phyloP scores from a whole-genome alignment of 108 stramenopile species.

The Cyclostephanos tholiformis region DNA sequence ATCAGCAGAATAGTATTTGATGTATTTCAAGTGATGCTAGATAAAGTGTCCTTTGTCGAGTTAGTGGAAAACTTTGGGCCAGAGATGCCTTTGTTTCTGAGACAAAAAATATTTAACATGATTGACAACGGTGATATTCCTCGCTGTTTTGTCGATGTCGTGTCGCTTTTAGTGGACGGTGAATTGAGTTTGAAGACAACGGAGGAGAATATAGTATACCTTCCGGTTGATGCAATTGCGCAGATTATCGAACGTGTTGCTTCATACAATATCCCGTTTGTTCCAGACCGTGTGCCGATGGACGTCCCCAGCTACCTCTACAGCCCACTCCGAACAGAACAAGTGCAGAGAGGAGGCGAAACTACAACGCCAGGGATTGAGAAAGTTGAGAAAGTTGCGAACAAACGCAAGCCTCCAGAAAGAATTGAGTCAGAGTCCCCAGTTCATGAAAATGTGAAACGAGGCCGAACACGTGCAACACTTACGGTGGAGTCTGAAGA shows the following conservation, averaged over 20 bases:
- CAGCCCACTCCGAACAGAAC: neutral
- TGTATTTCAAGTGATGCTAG: slow-evolving; percentile 23
- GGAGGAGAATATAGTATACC: slow-evolving; percentile 24
- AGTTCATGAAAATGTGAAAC: neutral
- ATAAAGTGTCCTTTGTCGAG: slow-evolving; percentile 18
- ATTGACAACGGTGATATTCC: slow-evolving; percentile 33
- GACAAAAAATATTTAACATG: slow-evolving; percentile 21
- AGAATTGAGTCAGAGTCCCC: slow-evolving; percentile 4
- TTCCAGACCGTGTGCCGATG: slow-evolving; percentile 4
- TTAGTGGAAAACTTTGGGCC: slow-evolving; percentile 18
- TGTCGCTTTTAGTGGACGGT: slow-evolving; percentile 31
- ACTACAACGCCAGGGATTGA: neutral
- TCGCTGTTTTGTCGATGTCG: slow-evolving; percentile 33
- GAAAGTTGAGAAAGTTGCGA: neutral
- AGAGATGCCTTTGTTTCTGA: slow-evolving; percentile 1
- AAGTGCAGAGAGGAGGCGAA: neutral
- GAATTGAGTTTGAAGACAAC: slow-evolving; percentile 25
- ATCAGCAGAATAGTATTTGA: slow-evolving; percentile 14
- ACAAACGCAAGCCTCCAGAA: slow-evolving; percentile 17
- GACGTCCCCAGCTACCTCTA: slow-evolving; percentile 23
- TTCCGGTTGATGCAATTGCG: slow-evolving; percentile 18
- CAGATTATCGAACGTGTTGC: slow-evolving; percentile 19
- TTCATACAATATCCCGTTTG: slow-evolving; percentile 6
- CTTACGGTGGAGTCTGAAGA: slow-evolving; percentile 3
- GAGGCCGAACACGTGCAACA: neutral